Conservation (phyloP, 164 flowering plant species). For the Santalum album region DNA sequence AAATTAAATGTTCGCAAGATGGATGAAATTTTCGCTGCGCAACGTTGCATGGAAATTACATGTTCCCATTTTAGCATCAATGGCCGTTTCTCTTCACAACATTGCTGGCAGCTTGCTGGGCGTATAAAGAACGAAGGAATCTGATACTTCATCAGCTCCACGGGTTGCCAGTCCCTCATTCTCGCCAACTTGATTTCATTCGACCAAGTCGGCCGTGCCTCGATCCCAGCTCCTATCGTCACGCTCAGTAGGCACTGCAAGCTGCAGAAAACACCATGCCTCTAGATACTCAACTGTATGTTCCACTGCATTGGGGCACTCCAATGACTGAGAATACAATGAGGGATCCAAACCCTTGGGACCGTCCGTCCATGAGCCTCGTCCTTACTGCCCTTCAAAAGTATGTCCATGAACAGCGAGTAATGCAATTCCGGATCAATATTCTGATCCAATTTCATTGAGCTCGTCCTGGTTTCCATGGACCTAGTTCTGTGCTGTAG, state of each 20-base stretch:
- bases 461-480: background rate
- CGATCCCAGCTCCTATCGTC: background rate
- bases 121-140: background rate
- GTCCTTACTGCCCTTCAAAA: background rate
- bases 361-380: background rate
- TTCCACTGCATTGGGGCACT: background rate
- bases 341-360: background rate
- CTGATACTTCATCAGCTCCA: background rate
- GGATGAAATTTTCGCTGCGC: no score
- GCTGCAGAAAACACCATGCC: background rate
- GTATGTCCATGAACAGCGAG: background rate
- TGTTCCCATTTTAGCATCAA: background rate
- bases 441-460: background rate
- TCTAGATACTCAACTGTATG: background rate
- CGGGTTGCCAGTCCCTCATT: background rate
- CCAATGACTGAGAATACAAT: background rate
- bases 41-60: background rate
- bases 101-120: background rate
- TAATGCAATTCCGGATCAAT: background rate
- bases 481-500: background rate
- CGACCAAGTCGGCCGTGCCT: background rate
- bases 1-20: background rate
- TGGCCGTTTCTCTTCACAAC: background rate
- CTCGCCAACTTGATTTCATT: background rate
- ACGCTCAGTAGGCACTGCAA: background rate